Conservation (phyloP, 176 grass and related monocot genomes). For the Bromus sterilis region DNA sequence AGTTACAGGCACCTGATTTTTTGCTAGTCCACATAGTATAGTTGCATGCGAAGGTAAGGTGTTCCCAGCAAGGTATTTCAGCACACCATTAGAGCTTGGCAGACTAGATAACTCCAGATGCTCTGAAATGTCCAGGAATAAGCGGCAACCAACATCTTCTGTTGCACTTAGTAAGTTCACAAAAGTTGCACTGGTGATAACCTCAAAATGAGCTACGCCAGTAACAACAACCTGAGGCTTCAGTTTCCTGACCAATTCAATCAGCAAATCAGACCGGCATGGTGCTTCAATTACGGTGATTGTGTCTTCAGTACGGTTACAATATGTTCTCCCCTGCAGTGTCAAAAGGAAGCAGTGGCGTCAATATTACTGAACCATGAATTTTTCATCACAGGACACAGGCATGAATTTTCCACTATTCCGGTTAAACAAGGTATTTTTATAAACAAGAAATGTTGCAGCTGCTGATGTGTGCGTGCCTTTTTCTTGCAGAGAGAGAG, state of each 20-base stretch:
- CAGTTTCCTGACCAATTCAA: slow-evolving; percentile 80
- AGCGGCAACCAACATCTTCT: slow-evolving; percentile 59
- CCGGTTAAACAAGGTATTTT: not conserved
- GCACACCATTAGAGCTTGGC: slow-evolving; percentile 71
- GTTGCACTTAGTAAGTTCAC: slow-evolving; percentile 65
- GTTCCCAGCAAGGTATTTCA: slow-evolving; percentile 78
- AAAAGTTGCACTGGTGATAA: slow-evolving; percentile 75
- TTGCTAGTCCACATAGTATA: slow-evolving; percentile 87
- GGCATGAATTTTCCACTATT: not conserved
- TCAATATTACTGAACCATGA: not conserved
- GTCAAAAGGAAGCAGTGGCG: not conserved
- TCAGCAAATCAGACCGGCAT: slow-evolving; percentile 44
- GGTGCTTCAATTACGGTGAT: slow-evolving; percentile 85
- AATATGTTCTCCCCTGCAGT: slow-evolving; percentile 36
- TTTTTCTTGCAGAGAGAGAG: not conserved
- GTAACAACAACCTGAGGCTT: slow-evolving; percentile 89
- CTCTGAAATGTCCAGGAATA: slow-evolving; percentile 88
- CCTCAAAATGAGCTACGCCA: slow-evolving; percentile 85
- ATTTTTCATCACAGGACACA: not conserved
- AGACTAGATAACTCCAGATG: slow-evolving; percentile 84
- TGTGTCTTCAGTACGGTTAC: slow-evolving; percentile 24
- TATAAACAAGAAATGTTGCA: not conserved
- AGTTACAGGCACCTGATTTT: slow-evolving; percentile 62
- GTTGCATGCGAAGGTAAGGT: slow-evolving; percentile 75
- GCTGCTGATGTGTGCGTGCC: not conserved